Evolutionary conservation across 306 rosid genomes (phyloP).

Genomic region (Fragaria vesca): DNA sequence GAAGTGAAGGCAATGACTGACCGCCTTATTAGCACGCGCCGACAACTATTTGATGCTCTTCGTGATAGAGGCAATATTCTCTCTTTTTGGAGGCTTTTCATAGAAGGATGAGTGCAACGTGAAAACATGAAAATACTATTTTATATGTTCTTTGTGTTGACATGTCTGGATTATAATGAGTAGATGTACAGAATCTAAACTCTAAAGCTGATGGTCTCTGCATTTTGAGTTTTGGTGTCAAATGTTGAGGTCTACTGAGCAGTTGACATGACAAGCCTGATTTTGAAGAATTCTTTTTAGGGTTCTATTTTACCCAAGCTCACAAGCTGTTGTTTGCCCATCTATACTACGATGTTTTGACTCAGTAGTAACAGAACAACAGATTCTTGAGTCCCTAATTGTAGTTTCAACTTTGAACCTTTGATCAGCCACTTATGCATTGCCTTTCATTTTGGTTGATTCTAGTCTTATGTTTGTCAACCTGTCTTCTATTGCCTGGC

Average conservation of each 20-base stretch:
- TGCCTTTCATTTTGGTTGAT: not conserved
- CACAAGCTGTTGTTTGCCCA: no score
- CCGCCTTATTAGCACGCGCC: conserved; percentile 77
- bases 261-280: no score
- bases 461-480: not conserved
- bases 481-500: conserved; percentile 6
- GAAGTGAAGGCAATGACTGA: conserved; percentile 93
- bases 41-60: conserved; percentile 70
- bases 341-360: no score
- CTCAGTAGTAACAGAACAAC: not conserved
- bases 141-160: not conserved
- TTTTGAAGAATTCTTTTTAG: no score
- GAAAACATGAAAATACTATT: not conserved
- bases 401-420: not conserved
- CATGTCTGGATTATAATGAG: not conserved
- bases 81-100: not conserved
- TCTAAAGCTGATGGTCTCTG: not conserved
- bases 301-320: no score
- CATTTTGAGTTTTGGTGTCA: not conserved
- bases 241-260: not conserved
- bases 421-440: not conserved
- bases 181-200: not conserved
- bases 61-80: conserved; percentile 53
- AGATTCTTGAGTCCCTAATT: not conserved
- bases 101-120: not conserved